Evolutionary conservation across 1,284 basidiomycete genomes (phyloP).

Genomic region (Thecaphora thlaspeos): DNA sequence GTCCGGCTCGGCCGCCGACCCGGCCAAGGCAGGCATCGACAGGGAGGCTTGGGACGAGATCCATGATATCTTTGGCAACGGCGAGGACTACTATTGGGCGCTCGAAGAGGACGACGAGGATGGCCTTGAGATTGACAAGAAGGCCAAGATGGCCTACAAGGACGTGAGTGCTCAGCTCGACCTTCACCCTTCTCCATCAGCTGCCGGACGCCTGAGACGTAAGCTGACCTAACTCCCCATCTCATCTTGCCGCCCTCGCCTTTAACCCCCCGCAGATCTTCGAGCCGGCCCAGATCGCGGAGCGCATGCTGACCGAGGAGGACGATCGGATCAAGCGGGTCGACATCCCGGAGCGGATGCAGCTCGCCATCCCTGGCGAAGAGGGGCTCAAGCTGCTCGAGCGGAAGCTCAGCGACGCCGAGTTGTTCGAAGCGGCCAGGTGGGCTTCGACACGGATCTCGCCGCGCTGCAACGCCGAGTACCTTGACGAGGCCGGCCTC

Average conservation of each 20-base stretch:
- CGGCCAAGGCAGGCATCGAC: slow-evolving; percentile 40
- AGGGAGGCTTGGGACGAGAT: slow-evolving; percentile 92
- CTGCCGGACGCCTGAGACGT: no score
- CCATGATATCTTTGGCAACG: slow-evolving; percentile 93
- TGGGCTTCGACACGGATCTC: slow-evolving; percentile 88
- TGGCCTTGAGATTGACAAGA: slow-evolving; percentile 35
- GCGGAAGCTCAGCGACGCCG: slow-evolving; percentile 66
- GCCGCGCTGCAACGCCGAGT: slow-evolving; percentile 64
- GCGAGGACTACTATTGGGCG: slow-evolving; percentile 94
- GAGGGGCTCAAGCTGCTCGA: slow-evolving; percentile 65
- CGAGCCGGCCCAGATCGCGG: slow-evolving; percentile 93
- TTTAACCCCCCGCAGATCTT: slow-evolving; percentile 70
- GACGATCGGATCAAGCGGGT: slow-evolving; percentile 83
- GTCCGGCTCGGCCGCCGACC: slow-evolving; percentile 67
- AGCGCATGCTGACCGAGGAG: slow-evolving; percentile 85
- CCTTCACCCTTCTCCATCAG: background rate
- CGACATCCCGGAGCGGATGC: slow-evolving; percentile 95
- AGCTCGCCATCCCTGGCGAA: slow-evolving; percentile 70
- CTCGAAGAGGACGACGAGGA: slow-evolving; percentile 64
- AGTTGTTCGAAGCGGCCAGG: slow-evolving; percentile 76
- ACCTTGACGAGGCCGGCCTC: slow-evolving; percentile 64
- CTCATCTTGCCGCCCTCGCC: no score
- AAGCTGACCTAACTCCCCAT: no score
- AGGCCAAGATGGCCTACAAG: slow-evolving; percentile 70
- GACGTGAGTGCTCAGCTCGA: slow-evolving; percentile 67